A percentile compares a stretch with the other conserved stretches of the same genome.
These are phyloP conservation scores for Marasmius oreades DNA, from an alignment of 1,284 basidiomycete genomes.

Conservation along the genomic window DNA sequence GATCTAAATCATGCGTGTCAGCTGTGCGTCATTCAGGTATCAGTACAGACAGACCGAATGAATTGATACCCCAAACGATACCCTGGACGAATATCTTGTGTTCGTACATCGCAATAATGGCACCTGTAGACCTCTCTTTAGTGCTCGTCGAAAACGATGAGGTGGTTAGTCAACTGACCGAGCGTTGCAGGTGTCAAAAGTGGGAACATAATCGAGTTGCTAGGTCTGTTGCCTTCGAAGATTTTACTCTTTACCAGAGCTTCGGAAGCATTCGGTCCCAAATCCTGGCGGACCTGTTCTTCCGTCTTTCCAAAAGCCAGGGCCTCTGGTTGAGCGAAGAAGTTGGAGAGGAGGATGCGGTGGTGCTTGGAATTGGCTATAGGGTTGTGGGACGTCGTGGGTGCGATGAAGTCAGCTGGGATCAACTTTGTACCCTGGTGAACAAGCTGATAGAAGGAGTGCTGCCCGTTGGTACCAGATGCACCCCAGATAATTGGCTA, in stretches of 20 bases:
- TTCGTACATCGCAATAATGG: slow-evolving; percentile 91
- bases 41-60: slow-evolving; percentile 62
- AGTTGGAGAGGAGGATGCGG: slow-evolving; percentile 96
- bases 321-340: slow-evolving; percentile 97
- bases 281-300: slow-evolving; percentile 80
- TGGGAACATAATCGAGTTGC: slow-evolving; percentile 96
- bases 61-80: slow-evolving; percentile 98
- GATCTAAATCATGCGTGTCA: slow-evolving; percentile 43
- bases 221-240: slow-evolving; percentile 96
- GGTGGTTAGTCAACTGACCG: slow-evolving; percentile 37
- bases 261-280: slow-evolving; percentile 74
- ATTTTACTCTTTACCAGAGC: slow-evolving; percentile 95
- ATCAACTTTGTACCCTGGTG: slow-evolving; percentile 95
- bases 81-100: slow-evolving; percentile 99
- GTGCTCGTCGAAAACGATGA: background rate
- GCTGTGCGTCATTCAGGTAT: background rate
- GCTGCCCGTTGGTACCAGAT: slow-evolving; percentile 96
- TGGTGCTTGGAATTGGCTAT: slow-evolving; percentile 87
- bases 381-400: slow-evolving; percentile 92
- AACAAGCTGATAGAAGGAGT: slow-evolving; percentile 98
- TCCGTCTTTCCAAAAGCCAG: slow-evolving; percentile 98
- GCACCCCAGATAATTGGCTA: slow-evolving; percentile 99
- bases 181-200: slow-evolving; percentile 88
- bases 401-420: slow-evolving; percentile 94
- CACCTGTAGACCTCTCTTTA: slow-evolving; percentile 34